A percentile compares a stretch with the other conserved stretches of the same genome.
Conservation (phyloP, 306 rosid species). For the Castanea crenata region DNA sequence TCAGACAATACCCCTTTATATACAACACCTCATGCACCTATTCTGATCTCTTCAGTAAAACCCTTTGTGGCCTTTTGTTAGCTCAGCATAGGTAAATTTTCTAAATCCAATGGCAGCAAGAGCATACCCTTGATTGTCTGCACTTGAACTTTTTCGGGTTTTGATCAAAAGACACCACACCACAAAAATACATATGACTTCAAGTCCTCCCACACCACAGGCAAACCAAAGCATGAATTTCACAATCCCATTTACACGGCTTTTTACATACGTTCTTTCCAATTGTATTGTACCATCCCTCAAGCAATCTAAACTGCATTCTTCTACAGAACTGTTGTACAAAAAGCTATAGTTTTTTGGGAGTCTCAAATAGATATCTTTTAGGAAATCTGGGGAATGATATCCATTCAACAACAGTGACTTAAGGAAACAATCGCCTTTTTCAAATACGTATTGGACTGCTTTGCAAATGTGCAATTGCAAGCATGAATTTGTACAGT, state of each 20-base stretch:
- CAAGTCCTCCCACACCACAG: constrained; percentile 44
- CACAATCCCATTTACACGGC: background rate
- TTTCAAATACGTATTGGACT: constrained; percentile 13
- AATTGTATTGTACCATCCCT: background rate
- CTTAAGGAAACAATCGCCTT: constrained; percentile 42
- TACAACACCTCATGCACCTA: no score
- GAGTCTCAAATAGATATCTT: constrained; percentile 38
- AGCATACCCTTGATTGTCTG: constrained; percentile 23
- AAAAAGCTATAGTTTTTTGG: constrained; percentile 20
- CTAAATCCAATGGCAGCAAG: constrained; percentile 38
- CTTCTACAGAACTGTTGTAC: background rate
- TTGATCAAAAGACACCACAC: constrained; percentile 12
- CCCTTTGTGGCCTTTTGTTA: no score
- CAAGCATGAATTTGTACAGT: no score
- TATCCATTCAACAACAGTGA: constrained; percentile 37
- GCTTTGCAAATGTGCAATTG: constrained; percentile 26
- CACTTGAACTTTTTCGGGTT: background rate
- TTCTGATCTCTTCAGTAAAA: no score
- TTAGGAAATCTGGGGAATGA: constrained; percentile 23
- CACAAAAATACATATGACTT: constrained; percentile 11
- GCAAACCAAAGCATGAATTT: constrained; percentile 39
- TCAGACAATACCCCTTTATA: no score
- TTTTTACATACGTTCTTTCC: constrained; percentile 15
- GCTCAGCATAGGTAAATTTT: constrained; percentile 7
- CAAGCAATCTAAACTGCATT: constrained; percentile 17